These are phyloP conservation scores for Cunninghamia lanceolata DNA, from an alignment of 75 land plant genomes.

Conservation along the genomic window DNA sequence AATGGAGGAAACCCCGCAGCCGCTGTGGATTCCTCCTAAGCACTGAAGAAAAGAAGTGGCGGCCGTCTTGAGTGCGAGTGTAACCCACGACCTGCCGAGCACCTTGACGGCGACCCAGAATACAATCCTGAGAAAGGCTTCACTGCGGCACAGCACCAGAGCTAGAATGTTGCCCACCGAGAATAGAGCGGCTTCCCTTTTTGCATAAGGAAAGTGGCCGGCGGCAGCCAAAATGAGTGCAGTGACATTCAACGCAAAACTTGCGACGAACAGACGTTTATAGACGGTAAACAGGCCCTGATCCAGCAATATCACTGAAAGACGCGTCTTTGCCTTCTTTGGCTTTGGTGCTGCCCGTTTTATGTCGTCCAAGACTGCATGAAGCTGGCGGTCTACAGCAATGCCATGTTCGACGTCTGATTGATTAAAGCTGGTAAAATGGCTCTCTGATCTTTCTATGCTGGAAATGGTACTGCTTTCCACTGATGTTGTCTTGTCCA, in stretches of 20 bases:
- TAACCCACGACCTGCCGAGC: constrained; percentile 37
- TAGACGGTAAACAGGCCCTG: constrained; percentile 64
- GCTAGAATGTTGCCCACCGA: constrained; percentile 44
- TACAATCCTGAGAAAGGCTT: constrained; percentile 45
- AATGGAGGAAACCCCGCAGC: background rate
- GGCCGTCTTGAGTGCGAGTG: constrained; percentile 36
- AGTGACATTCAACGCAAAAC: constrained; percentile 22
- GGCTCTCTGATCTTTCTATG: too few species aligned
- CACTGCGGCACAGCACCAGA: constrained; percentile 49
- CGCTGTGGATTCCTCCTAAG: background rate
- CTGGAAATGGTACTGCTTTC: too few species aligned
- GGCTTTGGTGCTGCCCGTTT: constrained; percentile 18
- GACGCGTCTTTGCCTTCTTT: constrained; percentile 16
- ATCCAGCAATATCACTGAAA: constrained; percentile 44
- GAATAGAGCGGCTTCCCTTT: constrained; percentile 31
- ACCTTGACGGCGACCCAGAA: constrained; percentile 40
- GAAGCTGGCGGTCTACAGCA: too few species aligned
- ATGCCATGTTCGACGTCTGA: too few species aligned
- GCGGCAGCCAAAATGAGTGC: constrained; percentile 31
- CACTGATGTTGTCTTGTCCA: too few species aligned
- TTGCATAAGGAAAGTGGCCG: constrained; percentile 41
- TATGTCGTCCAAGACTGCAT: too few species aligned
- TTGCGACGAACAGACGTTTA: constrained; percentile 40
- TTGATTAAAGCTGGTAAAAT: too few species aligned
- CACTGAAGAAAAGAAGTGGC: constrained; percentile 42